Evolutionary conservation across 768 basidiomycete species (phyloP), one percentile per base, ranked within the genome.

Genomic region (Mycena indigotica): DNA sequence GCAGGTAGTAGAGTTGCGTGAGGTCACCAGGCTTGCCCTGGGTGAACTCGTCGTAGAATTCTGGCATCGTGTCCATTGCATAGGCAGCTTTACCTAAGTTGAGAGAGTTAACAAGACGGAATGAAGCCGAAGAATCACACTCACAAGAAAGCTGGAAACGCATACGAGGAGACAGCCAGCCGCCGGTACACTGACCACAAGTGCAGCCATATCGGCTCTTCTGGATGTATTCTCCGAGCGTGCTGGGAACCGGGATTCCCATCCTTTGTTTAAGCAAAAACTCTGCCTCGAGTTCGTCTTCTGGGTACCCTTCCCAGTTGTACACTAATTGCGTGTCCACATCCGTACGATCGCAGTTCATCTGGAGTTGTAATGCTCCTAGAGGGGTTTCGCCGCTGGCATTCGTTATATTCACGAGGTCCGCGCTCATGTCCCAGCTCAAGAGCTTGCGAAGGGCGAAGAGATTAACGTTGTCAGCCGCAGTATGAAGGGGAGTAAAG

Each of bases 261-360:
- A 69, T 13, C 70, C 69, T 23, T 66, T 55, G 52, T 40, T 61
- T 61, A 12, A 56, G 46, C 12, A 58, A 38, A 19, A 17, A 54
- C 40, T 64, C 53, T 17, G 52, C 50, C 5, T 44, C 53, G 19
- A 64, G 38, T n/a, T 58, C 57, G 6, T 50, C 39, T 2, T 39
- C 28, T 2, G 53, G 53, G 30, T 64, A 55, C 5, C 63, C 63
- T 6, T 50, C 24, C 63, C 63, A 64, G 21, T 48, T 48, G 13
- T 28, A 44, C 3, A 23, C 53, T 45, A 61, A 17, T 25, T 58
- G 41, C 32, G 52, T 61, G 40, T 64, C 63, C 2, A 45, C 6
- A 46, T 61, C 61, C 5, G 58, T 57, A 6, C 60, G 53, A 12
- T 13, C 21, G 5, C 45, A 53, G 28, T 50, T 28, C 63, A 64